Conservation (phyloP, 352 stramenopile species). For the Phytophthora ohioensis region DNA sequence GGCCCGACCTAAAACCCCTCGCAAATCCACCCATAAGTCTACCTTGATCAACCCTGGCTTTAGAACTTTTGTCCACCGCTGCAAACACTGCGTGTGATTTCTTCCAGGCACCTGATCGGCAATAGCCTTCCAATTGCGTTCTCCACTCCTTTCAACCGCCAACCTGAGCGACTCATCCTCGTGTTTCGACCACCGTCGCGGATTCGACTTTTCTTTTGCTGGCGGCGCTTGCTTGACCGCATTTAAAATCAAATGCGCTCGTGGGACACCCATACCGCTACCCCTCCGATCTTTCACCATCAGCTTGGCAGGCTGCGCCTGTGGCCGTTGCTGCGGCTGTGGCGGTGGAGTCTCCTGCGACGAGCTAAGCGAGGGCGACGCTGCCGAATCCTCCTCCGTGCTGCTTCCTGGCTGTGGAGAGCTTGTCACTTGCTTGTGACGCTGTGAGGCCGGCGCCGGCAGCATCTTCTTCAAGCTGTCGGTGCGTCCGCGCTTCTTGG, state of each 20-base stretch:
- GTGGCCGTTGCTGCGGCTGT: conserved; percentile 37
- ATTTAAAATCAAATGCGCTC: conserved; percentile 76
- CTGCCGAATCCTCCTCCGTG: conserved; percentile 39
- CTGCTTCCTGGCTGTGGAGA: conserved; percentile 32
- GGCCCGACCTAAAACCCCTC: neutral
- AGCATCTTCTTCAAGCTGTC: conserved; percentile 86
- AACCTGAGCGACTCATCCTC: conserved; percentile 87
- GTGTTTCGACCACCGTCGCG: conserved; percentile 83
- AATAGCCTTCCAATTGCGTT: conserved; percentile 93
- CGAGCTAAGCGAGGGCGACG: conserved; percentile 27
- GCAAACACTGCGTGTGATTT: conserved; percentile 94
- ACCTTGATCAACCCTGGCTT: conserved; percentile 94
- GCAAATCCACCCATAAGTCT: conserved; percentile 10
- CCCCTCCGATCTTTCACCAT: conserved; percentile 84
- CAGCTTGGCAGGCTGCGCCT: conserved; percentile 56
- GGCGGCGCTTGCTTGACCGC: conserved; percentile 81
- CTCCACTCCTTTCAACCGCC: conserved; percentile 85
- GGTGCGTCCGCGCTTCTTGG: conserved; percentile 88
- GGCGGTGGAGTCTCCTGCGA: conserved; percentile 14
- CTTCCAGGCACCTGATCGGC: conserved; percentile 90
- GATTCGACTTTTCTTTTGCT: conserved; percentile 89
- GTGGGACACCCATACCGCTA: conserved; percentile 75
- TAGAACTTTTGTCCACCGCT: conserved; percentile 95
- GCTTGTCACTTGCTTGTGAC: conserved; percentile 57
- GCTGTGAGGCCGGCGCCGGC: conserved; percentile 67